phyloP scores from a whole-genome alignment of 2,329 filamentous ascomycete genomes.

The Phyllosticta citriasiana region DNA sequence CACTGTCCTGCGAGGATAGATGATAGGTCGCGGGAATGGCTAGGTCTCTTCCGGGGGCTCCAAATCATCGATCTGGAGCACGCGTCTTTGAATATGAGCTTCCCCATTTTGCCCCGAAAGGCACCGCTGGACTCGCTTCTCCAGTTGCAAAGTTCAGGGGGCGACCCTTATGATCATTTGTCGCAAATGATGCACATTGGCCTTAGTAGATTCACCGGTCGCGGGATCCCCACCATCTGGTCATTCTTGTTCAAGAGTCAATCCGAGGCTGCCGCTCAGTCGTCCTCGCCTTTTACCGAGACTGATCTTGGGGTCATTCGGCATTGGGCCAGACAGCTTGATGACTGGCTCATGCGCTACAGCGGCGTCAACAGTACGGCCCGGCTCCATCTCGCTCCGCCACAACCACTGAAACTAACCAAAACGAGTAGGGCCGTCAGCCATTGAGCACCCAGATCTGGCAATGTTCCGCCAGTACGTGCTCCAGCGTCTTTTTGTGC shows the following conservation, averaged over 20 bases:
- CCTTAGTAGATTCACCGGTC: constrained; percentile 33
- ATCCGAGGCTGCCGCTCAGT: constrained; percentile 12
- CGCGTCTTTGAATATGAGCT: constrained; percentile 33
- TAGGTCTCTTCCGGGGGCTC: constrained; percentile 28
- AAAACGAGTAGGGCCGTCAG: constrained; percentile 15
- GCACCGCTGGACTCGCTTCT: constrained; percentile 29
- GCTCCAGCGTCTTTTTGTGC: constrained; percentile 32
- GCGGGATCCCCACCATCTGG: constrained; percentile 36
- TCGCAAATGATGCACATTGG: constrained; percentile 39
- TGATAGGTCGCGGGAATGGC: constrained; percentile 32
- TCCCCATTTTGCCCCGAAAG: constrained; percentile 32
- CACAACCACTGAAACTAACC: constrained; percentile 9
- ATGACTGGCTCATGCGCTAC: constrained; percentile 35
- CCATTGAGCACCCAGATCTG: constrained; percentile 26
- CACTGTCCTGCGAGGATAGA: constrained; percentile 32
- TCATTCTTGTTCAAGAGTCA: constrained; percentile 27
- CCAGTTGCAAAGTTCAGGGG: constrained; percentile 23
- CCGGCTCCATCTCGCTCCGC: background rate
- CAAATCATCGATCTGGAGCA: constrained; percentile 38
- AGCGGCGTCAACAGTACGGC: constrained; percentile 12
- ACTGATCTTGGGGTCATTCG: constrained; percentile 33
- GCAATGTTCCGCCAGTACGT: constrained; percentile 34
- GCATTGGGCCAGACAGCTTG: constrained; percentile 34
- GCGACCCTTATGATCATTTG: constrained; percentile 33
- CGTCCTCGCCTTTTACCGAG: constrained; percentile 25